phyloP scores from a whole-genome alignment of 2,329 filamentous ascomycete genomes.

The Hymenoscyphus linearis region DNA sequence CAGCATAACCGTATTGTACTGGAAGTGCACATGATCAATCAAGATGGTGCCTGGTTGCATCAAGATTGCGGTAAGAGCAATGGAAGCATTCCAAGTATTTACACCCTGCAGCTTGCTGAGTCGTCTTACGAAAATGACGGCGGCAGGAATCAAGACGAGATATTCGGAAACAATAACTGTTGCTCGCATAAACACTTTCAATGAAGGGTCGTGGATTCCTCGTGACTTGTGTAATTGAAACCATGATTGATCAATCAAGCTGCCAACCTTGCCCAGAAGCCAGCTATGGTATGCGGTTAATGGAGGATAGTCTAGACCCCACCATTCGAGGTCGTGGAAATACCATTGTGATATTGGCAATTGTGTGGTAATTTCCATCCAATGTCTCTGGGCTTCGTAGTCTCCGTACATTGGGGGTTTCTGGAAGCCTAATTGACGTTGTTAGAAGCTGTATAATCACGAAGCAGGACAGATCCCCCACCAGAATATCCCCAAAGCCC shows the following conservation, averaged over 20 bases:
- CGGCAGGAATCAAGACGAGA: conserved; percentile 78
- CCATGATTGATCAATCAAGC: conserved; percentile 74
- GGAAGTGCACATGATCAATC: conserved; percentile 93
- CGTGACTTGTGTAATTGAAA: conserved; percentile 81
- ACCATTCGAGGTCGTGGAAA: conserved; percentile 93
- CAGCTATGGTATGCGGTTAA: conserved; percentile 98
- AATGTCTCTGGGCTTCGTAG: conserved; percentile 96
- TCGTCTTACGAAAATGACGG: conserved; percentile 78
- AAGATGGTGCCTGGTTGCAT: conserved; percentile 89
- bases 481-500: conserved; percentile 95
- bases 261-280: conserved; percentile 83
- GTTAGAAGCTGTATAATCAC: conserved; percentile 9
- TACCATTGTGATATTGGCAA: conserved; percentile 95
- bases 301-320: conserved; percentile 96
- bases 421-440: conserved; percentile 54
- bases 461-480: conserved; percentile 33
- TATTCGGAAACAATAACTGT: conserved; percentile 91
- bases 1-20: conserved; percentile 99
- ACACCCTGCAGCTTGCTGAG: conserved; percentile 73
- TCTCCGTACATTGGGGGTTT: conserved; percentile 91
- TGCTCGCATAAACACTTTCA: conserved; percentile 95
- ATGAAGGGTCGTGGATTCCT: conserved; percentile 67
- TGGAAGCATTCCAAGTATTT: conserved; percentile 73
- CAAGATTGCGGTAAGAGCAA: conserved; percentile 83
- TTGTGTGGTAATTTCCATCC: conserved; percentile 94